These are phyloP conservation scores for Helicocarpus griseus DNA, from an alignment of 2,329 filamentous ascomycete species.

Conservation along the genomic window DNA sequence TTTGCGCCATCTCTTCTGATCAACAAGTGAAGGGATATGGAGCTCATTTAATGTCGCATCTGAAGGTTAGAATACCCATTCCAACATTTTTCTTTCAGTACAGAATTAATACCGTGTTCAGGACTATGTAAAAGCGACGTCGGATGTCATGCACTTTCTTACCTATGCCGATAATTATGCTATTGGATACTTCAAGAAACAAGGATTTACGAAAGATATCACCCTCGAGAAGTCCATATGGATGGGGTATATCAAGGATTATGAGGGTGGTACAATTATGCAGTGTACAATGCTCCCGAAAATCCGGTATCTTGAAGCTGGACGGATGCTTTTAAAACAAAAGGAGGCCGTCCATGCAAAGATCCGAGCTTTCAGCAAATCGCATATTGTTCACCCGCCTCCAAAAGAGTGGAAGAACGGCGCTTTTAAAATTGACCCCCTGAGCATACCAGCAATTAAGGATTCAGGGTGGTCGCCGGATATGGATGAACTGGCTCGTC, in stretches of 20 bases:
- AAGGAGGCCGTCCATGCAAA: slow-evolving; percentile 93
- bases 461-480: slow-evolving; percentile 91
- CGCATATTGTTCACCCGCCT: slow-evolving; percentile 75
- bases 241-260: slow-evolving; percentile 99
- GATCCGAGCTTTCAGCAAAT: slow-evolving; percentile 82
- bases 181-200: slow-evolving; percentile 98
- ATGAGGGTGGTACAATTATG: slow-evolving; percentile 98
- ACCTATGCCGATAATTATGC: slow-evolving; percentile 99
- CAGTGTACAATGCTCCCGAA: slow-evolving; percentile 95
- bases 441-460: slow-evolving; percentile 79
- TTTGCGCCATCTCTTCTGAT: slow-evolving; percentile 93
- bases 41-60: slow-evolving; percentile 92
- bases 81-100: neutral
- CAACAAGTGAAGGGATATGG: slow-evolving; percentile 99
- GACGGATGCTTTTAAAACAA: slow-evolving; percentile 92
- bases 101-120: slow-evolving; percentile 16
- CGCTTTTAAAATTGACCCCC: slow-evolving; percentile 66
- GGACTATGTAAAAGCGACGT: slow-evolving; percentile 94
- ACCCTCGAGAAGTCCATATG: slow-evolving; percentile 80
- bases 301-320: slow-evolving; percentile 85
- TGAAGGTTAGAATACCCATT: slow-evolving; percentile 52
- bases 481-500: slow-evolving; percentile 93
- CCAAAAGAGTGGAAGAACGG: slow-evolving; percentile 79
- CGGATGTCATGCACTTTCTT: slow-evolving; percentile 94
- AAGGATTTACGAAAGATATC: slow-evolving; percentile 98